Conservation (phyloP, 1,139 yeast genomes). For the Lodderomyces margitis region DNA sequence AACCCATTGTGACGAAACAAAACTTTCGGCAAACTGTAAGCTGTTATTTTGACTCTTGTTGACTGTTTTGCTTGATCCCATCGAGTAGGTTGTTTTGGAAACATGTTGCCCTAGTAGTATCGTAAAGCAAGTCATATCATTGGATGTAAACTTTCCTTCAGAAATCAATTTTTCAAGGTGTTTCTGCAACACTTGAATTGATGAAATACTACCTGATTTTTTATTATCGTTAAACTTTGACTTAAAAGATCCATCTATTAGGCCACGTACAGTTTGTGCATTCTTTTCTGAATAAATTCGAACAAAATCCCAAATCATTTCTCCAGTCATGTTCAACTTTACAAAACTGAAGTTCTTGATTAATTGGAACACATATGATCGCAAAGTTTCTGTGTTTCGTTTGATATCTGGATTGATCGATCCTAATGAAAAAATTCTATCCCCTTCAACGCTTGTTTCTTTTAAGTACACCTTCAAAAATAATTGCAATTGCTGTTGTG, state of each 20-base stretch:
- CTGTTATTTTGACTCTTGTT: constrained; percentile 14
- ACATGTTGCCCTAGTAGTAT: constrained; percentile 43
- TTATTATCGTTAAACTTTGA: constrained; percentile 48
- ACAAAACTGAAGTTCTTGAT: constrained; percentile 53
- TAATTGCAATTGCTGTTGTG: constrained; percentile 56
- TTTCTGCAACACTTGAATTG: constrained; percentile 44
- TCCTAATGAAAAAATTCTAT: constrained; percentile 64
- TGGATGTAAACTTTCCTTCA: constrained; percentile 39
- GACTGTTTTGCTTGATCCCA: constrained; percentile 16
- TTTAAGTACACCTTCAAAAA: constrained; percentile 56
- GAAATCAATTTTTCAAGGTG: constrained; percentile 43
- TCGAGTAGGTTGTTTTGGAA: constrained; percentile 13
- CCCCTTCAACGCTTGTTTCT: constrained; percentile 61
- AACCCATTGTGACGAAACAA: constrained; percentile 56
- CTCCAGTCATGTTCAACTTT: constrained; percentile 56
- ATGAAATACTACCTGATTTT: constrained; percentile 50
- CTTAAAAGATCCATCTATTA: constrained; percentile 54
- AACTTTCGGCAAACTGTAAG: constrained; percentile 44
- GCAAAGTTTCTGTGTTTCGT: constrained; percentile 47
- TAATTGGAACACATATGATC: constrained; percentile 51
- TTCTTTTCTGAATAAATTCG: constrained; percentile 51
- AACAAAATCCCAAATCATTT: constrained; percentile 61
- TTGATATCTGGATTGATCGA: constrained; percentile 66
- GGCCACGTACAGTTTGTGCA: constrained; percentile 44
- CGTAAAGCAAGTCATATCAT: constrained; percentile 46